A percentile compares a stretch with the other conserved stretches of the same genome.
phyloP scores from a whole-genome alignment of 2,329 filamentous ascomycete species.

The Cercospora zeina region DNA sequence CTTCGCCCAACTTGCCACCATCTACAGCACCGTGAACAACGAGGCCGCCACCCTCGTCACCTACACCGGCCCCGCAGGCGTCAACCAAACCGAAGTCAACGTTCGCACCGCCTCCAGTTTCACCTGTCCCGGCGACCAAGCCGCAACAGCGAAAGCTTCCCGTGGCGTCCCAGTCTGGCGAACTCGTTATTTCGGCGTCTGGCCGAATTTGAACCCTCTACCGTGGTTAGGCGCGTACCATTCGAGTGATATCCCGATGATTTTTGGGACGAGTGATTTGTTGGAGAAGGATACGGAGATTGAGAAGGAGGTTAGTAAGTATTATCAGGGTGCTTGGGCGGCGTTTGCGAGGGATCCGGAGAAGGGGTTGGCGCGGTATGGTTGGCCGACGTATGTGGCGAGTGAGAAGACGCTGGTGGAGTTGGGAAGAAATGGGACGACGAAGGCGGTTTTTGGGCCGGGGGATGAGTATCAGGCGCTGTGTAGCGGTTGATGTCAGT shows the following conservation, averaged over 20 bases:
- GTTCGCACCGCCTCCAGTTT: conserved; percentile 4
- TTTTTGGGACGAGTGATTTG: conserved; percentile 37
- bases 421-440: conserved; percentile 12
- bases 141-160: conserved; percentile 42
- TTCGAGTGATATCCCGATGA: conserved; percentile 35
- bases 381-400: conserved; percentile 26
- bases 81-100: conserved; percentile 22
- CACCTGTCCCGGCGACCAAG: conserved; percentile 47
- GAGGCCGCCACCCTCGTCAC: conserved; percentile 22
- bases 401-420: conserved; percentile 20
- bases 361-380: conserved; percentile 31
- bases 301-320: conserved; percentile 28
- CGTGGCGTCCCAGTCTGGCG: conserved; percentile 37
- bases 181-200: conserved; percentile 37
- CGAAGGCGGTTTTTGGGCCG: conserved; percentile 5
- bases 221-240: conserved; percentile 40
- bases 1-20: conserved; percentile 19
- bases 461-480: conserved; percentile 11
- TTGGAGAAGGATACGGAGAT: conserved; percentile 20
- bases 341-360: conserved; percentile 41
- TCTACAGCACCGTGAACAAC: conserved; percentile 22
- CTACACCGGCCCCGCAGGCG: conserved; percentile 15
- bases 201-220: conserved; percentile 24
- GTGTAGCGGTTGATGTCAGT: neutral
- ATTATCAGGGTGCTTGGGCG: conserved; percentile 38